A percentile compares a stretch with the other conserved stretches of the same genome.
Conservation (phyloP, 495 filamentous ascomycete genomes). For the Aeminium ludgeri region DNA sequence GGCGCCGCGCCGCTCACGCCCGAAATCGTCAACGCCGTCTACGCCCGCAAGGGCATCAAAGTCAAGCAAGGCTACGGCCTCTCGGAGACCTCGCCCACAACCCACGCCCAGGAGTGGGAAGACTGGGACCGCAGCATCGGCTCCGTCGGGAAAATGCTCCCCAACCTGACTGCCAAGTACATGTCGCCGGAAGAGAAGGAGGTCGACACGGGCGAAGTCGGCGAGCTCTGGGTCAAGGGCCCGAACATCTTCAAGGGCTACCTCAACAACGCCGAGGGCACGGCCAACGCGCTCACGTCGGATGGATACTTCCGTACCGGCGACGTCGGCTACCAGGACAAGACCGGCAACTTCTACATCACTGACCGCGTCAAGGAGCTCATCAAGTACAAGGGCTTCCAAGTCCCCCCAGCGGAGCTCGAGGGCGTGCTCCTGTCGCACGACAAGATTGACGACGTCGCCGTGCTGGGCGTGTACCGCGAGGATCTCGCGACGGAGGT, state of each 20-base stretch:
- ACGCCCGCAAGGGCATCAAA: slow-evolving; percentile 53
- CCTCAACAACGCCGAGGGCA: slow-evolving; percentile 50
- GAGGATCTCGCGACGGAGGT: slow-evolving; percentile 25
- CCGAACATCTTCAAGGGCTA: slow-evolving; percentile 66
- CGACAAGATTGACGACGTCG: slow-evolving; percentile 23
- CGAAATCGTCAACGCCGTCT: slow-evolving; percentile 66
- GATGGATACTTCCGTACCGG: slow-evolving; percentile 80
- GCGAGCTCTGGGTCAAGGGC: slow-evolving; percentile 53
- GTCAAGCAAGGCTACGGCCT: slow-evolving; percentile 32
- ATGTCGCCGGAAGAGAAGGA: slow-evolving; percentile 32
- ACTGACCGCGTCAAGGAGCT: slow-evolving; percentile 37
- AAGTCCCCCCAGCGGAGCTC: slow-evolving; percentile 26
- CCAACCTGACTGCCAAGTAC: slow-evolving; percentile 73
- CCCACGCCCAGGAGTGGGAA: slow-evolving; percentile 45
- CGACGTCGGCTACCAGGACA: slow-evolving; percentile 47
- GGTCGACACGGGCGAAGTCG: slow-evolving; percentile 24
- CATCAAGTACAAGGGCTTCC: slow-evolving; percentile 38
- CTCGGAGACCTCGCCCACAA: slow-evolving; percentile 45
- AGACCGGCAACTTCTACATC: slow-evolving; percentile 37
- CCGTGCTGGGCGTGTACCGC: slow-evolving; percentile 26
- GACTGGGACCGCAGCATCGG: slow-evolving; percentile 67
- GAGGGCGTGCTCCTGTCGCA: slow-evolving; percentile 23
- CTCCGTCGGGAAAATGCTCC: slow-evolving; percentile 61
- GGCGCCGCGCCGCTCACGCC: slow-evolving; percentile 77
- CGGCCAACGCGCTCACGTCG: slow-evolving; percentile 42